phyloP scores from a whole-genome alignment of 768 basidiomycete genomes.

The Scleroderma bovista region DNA sequence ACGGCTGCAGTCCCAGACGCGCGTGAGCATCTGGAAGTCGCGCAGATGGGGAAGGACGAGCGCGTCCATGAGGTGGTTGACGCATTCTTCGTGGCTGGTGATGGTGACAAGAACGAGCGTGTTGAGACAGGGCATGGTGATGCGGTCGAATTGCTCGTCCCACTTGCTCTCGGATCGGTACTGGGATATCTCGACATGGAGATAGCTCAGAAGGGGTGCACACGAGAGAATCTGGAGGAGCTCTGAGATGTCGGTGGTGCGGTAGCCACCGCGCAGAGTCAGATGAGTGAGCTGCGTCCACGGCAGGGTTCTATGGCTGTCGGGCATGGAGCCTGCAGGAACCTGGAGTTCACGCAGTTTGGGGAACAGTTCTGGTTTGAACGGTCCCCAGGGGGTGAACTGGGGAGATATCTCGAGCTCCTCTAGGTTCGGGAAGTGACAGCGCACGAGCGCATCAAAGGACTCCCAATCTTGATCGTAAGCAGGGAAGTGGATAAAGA shows the following conservation, averaged over 20 bases:
- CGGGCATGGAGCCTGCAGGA: conserved; percentile 27
- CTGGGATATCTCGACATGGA: conserved; percentile 28
- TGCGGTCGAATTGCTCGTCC: conserved; percentile 16
- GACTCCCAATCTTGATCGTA: conserved; percentile 23
- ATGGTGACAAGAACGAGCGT: conserved; percentile 29
- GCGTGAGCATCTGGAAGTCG: conserved; percentile 28
- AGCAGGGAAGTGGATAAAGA: conserved; percentile 28
- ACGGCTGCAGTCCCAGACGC: conserved; percentile 27
- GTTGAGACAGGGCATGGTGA: conserved; percentile 25
- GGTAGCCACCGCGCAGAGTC: conserved; percentile 26
- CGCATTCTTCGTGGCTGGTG: conserved; percentile 23
- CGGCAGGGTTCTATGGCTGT: conserved; percentile 26
- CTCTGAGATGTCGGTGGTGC: conserved; percentile 20
- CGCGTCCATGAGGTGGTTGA: conserved; percentile 21
- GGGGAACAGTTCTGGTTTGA: conserved; percentile 21
- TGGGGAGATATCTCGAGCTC: conserved; percentile 30
- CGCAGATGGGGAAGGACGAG: conserved; percentile 19
- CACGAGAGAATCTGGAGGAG: conserved; percentile 20
- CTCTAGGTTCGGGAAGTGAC: conserved; percentile 20
- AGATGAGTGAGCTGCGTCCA: conserved; percentile 30
- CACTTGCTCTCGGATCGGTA: conserved; percentile 25
- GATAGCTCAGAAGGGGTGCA: conserved; percentile 23
- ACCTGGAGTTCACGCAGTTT: conserved; percentile 22
- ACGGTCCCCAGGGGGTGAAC: conserved; percentile 27
- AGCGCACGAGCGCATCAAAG: conserved; percentile 20